Percentiles rank a stretch among this genome's conserved stretches.
phyloP scores from a whole-genome alignment of 2,329 filamentous ascomycete genomes.

The Dothidotthia symphoricarpi region DNA sequence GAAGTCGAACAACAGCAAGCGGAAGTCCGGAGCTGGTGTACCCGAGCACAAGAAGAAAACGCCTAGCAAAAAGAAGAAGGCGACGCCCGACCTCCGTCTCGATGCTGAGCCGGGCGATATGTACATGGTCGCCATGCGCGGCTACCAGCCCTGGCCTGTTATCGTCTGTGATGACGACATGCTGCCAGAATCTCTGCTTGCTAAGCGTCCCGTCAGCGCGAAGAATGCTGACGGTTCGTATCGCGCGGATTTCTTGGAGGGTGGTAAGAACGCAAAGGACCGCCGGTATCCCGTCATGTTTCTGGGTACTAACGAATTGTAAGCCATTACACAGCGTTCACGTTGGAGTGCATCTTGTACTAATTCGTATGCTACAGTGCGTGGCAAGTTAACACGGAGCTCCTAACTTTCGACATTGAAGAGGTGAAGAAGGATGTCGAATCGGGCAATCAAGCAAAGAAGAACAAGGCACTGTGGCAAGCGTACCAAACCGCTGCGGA shows the following conservation, averaged over 20 bases:
- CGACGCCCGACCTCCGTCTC: constrained; percentile 63
- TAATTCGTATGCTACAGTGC: constrained; percentile 57
- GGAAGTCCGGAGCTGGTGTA: constrained; percentile 69
- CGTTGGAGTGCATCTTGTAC: not conserved
- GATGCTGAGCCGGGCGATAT: constrained; percentile 88
- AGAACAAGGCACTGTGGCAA: constrained; percentile 72
- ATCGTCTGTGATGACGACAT: constrained; percentile 94
- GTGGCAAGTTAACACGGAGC: constrained; percentile 83
- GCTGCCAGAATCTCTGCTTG: constrained; percentile 76
- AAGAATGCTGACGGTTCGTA: constrained; percentile 80
- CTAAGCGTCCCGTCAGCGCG: constrained; percentile 78
- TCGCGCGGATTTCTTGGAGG: constrained; percentile 81
- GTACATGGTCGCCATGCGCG: constrained; percentile 91
- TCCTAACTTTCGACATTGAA: constrained; percentile 73
- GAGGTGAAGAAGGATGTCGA: constrained; percentile 70
- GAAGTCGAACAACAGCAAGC: constrained; percentile 45
- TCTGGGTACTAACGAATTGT: constrained; percentile 95
- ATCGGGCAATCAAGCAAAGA: constrained; percentile 76
- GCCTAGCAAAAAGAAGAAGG: constrained; percentile 75
- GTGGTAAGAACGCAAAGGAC: constrained; percentile 80
- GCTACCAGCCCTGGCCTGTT: constrained; percentile 90
- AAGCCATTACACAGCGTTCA: constrained; percentile 47
- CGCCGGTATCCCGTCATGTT: constrained; percentile 95
- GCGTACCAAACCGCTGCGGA: constrained; percentile 81
- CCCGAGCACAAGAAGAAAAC: constrained; percentile 72